These are phyloP conservation scores for Allantophomopsis lycopodina DNA, from an alignment of 2,329 filamentous ascomycete genomes.

Conservation along the genomic window DNA sequence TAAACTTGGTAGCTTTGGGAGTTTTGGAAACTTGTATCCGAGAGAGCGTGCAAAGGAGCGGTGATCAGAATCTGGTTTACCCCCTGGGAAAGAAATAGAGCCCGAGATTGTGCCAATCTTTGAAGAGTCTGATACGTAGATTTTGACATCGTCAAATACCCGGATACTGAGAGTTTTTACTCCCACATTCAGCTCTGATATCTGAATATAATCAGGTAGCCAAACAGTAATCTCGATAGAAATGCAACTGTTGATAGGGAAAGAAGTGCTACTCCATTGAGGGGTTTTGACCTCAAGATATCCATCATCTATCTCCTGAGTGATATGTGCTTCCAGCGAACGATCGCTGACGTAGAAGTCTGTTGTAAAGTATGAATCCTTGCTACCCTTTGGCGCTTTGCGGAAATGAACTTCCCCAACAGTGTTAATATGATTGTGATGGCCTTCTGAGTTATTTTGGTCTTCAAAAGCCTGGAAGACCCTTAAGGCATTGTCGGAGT, in stretches of 20 bases:
- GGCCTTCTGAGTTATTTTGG: not conserved
- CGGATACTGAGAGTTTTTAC: conserved; percentile 9
- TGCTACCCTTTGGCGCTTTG: no score
- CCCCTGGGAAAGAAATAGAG: no score
- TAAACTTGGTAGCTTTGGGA: no score
- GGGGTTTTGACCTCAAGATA: conserved; percentile 13
- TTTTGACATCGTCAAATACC: conserved; percentile 11
- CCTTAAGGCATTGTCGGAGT: not conserved
- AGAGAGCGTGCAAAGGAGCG: no score
- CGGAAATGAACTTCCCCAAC: conserved; percentile 3
- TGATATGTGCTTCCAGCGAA: conserved; percentile 6
- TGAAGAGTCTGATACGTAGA: conserved; percentile 8
- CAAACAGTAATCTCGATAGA: conserved; percentile 16
- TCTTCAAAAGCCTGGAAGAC: conserved; percentile 9
- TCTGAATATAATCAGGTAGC: conserved; percentile 14
- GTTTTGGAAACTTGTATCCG: no score
- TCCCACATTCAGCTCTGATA: conserved; percentile 9
- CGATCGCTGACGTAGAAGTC: conserved; percentile 12
- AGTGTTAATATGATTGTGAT: conserved; percentile 2
- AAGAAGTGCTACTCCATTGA: conserved; percentile 3
- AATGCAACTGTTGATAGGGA: conserved; percentile 9
- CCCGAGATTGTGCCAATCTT: no score
- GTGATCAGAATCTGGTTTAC: no score
- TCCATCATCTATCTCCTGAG: conserved; percentile 9
- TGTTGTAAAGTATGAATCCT: conserved; percentile 8